phyloP scores from a whole-genome alignment of 2,329 filamentous ascomycete genomes.

The Orbilia quercus region DNA sequence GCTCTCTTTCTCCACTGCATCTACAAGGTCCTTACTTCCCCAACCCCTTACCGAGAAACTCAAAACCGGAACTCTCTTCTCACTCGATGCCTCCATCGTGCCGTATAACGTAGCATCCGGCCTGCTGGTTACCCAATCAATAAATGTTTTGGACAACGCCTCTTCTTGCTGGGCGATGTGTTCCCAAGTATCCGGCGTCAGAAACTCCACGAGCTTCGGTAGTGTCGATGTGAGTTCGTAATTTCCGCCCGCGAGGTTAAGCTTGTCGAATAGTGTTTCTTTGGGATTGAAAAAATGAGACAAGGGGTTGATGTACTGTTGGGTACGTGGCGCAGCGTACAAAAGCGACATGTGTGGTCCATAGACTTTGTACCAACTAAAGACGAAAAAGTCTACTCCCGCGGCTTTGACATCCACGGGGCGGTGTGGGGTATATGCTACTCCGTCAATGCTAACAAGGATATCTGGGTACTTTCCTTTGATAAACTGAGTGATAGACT shows the following conservation, averaged over 20 bases:
- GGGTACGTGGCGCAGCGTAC: slow-evolving; percentile 70
- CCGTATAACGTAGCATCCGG: slow-evolving; percentile 69
- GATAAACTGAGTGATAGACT: slow-evolving; percentile 69
- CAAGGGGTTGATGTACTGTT: slow-evolving; percentile 69
- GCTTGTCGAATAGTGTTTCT: slow-evolving; percentile 71
- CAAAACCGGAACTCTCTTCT: slow-evolving; percentile 38
- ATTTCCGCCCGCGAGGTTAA: slow-evolving; percentile 75
- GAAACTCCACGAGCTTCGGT: slow-evolving; percentile 72
- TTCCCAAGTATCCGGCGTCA: slow-evolving; percentile 67
- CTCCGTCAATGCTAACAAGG: slow-evolving; percentile 78
- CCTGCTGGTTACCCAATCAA: slow-evolving; percentile 70
- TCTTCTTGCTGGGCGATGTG: slow-evolving; percentile 71
- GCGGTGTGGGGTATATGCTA: slow-evolving; percentile 80
- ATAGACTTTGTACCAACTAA: slow-evolving; percentile 86
- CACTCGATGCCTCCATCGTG: slow-evolving; percentile 27
- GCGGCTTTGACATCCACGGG: slow-evolving; percentile 75
- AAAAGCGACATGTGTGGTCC: slow-evolving; percentile 79
- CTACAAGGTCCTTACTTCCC: slow-evolving; percentile 46
- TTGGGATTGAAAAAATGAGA: slow-evolving; percentile 58
- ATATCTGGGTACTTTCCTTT: slow-evolving; percentile 68
- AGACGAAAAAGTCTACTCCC: slow-evolving; percentile 80
- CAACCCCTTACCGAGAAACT: slow-evolving; percentile 50
- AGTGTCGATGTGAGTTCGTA: slow-evolving; percentile 77
- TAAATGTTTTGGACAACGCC: slow-evolving; percentile 69
- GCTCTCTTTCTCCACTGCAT: slow-evolving; percentile 43